Conservation (phyloP, 768 basidiomycete species). For the Suillus hirtellus region DNA sequence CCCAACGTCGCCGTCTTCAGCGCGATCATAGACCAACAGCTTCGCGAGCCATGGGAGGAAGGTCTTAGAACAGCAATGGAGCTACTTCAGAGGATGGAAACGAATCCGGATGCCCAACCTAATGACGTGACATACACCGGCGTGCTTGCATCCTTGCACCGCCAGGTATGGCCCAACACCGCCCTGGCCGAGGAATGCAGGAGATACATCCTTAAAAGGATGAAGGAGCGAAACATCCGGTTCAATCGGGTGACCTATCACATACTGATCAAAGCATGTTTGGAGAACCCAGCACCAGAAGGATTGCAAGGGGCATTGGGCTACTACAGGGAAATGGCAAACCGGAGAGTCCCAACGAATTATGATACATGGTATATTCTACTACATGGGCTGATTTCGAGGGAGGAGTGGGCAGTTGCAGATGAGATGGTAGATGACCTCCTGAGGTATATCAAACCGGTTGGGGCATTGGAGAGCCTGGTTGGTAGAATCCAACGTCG, state of each 20-base stretch:
- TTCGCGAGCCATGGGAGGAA: constrained; percentile 53
- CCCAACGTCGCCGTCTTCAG: constrained; percentile 79
- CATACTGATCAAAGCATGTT: constrained; percentile 67
- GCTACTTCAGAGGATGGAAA: constrained; percentile 79
- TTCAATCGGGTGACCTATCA: constrained; percentile 73
- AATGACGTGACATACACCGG: constrained; percentile 86
- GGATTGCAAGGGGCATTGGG: constrained; percentile 56
- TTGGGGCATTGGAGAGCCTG: constrained; percentile 47
- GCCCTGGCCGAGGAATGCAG: constrained; percentile 47
- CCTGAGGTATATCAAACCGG: constrained; percentile 46
- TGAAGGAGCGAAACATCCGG: constrained; percentile 54
- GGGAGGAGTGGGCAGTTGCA: constrained; percentile 62
- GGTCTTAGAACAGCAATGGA: constrained; percentile 63
- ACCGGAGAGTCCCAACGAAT: constrained; percentile 45
- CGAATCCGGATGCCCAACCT: constrained; percentile 47
- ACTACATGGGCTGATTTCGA: constrained; percentile 59
- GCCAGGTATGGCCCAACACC: constrained; percentile 50
- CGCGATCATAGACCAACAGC: constrained; percentile 74
- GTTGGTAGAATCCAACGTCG: constrained; percentile 49
- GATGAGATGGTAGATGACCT: constrained; percentile 64
- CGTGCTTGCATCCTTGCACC: constrained; percentile 71
- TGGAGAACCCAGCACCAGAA: constrained; percentile 50
- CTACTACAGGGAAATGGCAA: constrained; percentile 63
- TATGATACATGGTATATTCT: constrained; percentile 79
- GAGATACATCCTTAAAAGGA: constrained; percentile 52